Evolutionary conservation across 306 rosid genomes (phyloP).

Genomic region (Cucumis melo): DNA sequence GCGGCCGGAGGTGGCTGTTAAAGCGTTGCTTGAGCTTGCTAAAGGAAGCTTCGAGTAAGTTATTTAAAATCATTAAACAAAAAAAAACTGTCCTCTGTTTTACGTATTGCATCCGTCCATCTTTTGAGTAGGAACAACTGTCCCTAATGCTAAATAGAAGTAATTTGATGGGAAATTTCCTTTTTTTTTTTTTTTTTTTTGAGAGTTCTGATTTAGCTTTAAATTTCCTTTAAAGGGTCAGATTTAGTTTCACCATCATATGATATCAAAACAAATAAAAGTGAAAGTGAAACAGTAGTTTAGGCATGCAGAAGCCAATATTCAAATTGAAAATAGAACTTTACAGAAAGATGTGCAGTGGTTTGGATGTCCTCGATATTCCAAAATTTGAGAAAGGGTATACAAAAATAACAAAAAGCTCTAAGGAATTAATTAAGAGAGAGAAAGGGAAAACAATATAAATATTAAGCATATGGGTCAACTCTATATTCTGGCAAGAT

Average conservation of each 20-base stretch:
- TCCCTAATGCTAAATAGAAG: neutral
- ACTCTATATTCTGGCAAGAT: neutral
- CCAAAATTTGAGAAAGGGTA: neutral
- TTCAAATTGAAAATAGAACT: neutral
- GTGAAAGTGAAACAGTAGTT: neutral
- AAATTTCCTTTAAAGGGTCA: neutral
- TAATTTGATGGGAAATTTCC: neutral
- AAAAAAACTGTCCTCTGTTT: neutral
- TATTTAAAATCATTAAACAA: neutral
- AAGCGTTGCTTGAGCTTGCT: slow-evolving; percentile 53
- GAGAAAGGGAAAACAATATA: neutral
- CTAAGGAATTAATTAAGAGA: neutral
- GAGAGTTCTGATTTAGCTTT: no score
- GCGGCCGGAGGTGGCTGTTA: slow-evolving; percentile 33
- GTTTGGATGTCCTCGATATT: neutral
- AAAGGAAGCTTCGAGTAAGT: slow-evolving; percentile 74
- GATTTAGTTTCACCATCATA: neutral
- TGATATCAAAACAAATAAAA: neutral
- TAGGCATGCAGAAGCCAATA: neutral
- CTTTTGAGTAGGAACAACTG: neutral
- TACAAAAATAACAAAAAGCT: neutral
- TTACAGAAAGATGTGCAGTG: neutral
- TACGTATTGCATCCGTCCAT: neutral
- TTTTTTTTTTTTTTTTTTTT: no score
- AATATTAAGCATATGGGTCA: slow-evolving; percentile 2